These are phyloP conservation scores for Claviceps pazoutovae DNA, from an alignment of 2,329 filamentous ascomycete species.

Conservation along the genomic window DNA sequence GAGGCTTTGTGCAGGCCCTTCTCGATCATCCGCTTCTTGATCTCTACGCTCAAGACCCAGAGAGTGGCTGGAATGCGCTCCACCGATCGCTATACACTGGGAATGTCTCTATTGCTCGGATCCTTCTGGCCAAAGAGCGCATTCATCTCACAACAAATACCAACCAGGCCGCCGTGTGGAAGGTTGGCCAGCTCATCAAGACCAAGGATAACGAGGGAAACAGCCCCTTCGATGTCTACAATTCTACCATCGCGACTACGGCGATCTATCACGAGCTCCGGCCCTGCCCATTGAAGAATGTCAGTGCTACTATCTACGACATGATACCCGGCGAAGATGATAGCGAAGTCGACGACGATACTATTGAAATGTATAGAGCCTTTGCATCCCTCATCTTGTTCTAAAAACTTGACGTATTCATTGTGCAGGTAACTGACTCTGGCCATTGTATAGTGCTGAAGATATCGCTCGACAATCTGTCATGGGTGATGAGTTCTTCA, in stretches of 20 bases:
- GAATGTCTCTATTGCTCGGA: constrained; percentile 72
- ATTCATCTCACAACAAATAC: constrained; percentile 48
- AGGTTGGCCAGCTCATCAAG: constrained; percentile 68
- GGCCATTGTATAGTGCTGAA: constrained; percentile 9
- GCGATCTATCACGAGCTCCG: too few species aligned
- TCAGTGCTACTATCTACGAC: constrained; percentile 29
- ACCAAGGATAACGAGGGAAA: constrained; percentile 92
- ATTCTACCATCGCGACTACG: constrained; percentile 61
- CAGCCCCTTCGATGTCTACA: constrained; percentile 87
- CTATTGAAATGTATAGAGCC: constrained; percentile 16
- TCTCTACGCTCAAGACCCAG: constrained; percentile 71
- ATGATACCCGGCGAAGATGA: constrained; percentile 42
- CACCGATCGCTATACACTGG: constrained; percentile 84
- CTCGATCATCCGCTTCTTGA: constrained; percentile 74
- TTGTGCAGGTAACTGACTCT: background rate
- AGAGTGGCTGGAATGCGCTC: constrained; percentile 92
- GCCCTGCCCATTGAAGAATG: constrained; percentile 43
- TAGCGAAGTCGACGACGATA: constrained; percentile 33
- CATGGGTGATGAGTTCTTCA: constrained; percentile 71
- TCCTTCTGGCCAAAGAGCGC: constrained; percentile 67
- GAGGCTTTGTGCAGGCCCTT: constrained; percentile 63
- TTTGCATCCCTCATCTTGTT: background rate
- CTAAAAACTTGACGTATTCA: background rate
- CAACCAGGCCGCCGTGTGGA: constrained; percentile 38
- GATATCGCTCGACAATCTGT: constrained; percentile 9